These are phyloP conservation scores for Pseudocercospora vitis DNA, from an alignment of 2,329 filamentous ascomycete genomes.

Conservation along the genomic window DNA sequence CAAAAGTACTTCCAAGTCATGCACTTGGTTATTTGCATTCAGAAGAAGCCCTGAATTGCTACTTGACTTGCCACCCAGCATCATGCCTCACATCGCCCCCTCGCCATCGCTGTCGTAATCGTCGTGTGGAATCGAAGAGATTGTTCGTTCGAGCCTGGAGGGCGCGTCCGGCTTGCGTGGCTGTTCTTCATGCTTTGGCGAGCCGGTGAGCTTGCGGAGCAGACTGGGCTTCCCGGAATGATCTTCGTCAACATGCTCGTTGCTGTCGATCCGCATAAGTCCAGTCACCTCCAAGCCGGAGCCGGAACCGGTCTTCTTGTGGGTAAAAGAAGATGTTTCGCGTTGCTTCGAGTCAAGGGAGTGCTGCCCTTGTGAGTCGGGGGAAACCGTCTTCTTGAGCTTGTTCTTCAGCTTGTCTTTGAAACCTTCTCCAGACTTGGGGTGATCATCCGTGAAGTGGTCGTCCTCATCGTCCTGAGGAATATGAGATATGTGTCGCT, in stretches of 20 bases:
- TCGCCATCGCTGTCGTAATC: conserved; percentile 22
- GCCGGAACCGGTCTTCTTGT: neutral
- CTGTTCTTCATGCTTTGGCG: conserved; percentile 7
- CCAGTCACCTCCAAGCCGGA: conserved; percentile 18
- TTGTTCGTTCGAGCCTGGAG: conserved; percentile 19
- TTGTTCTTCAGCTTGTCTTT: conserved; percentile 14
- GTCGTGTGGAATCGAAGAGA: conserved; percentile 20
- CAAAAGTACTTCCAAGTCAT: too few relatives aligned
- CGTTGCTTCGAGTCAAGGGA: too few relatives aligned
- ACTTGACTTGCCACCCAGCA: too few relatives aligned
- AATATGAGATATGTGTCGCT: conserved; percentile 21
- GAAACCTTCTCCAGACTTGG: neutral
- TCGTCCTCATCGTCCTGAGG: conserved; percentile 16
- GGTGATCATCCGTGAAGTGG: neutral
- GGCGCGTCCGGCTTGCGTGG: neutral
- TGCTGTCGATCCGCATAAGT: conserved; percentile 4
- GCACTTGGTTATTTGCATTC: too few relatives aligned
- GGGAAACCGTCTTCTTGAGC: conserved; percentile 12
- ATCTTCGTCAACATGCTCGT: neutral
- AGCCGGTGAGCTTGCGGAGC: conserved; percentile 11
- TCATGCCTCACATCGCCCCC: neutral
- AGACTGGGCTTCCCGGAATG: neutral
- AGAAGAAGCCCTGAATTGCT: too few relatives aligned
- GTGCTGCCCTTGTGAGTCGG: conserved; percentile 1
- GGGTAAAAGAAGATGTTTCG: too few relatives aligned